Evolutionary conservation across 1,284 basidiomycete genomes (phyloP), one percentile per base, ranked within the genome.

Genomic region (Puccinia brachypodii): DNA sequence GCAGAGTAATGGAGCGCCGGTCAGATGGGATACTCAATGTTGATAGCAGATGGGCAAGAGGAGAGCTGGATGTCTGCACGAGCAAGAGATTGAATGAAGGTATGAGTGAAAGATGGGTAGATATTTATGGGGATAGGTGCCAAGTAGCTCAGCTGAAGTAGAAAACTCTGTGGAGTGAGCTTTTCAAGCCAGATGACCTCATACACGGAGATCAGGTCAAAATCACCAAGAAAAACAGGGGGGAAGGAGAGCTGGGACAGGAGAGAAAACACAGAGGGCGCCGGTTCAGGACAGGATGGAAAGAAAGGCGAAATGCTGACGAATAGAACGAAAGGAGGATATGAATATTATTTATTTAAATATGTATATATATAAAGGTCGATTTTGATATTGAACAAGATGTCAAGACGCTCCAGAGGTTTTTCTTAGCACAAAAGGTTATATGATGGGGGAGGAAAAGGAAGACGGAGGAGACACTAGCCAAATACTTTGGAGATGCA

Each of bases 151-250:
- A 64, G 62, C 58, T 36, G 33, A 36, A 31, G 36, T 38, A 64
- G 36, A 40, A 64, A 40, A 19, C 36, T 36, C 36, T 22, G 62
- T 64, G 62, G 62, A 31, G 40, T 19, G 62, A 31, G 8, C 11
- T 3, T 19, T 38, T 36, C 33, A 38, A 38, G 19, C 3, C 62
- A 64, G 62, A 64, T 64, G 62, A 64, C 36, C 62, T 64, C 62
- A 64, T 38, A 40, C 33, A 64, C 62, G 62, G 62, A 64, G 62
- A 64, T 64, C 62, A 19, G 28, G 40, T 38, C 62, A 38, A 62
- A 64, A 38, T 36, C 62, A 33, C 28, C 62, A 38, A 31, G 36
- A 22, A 40, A 38, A 64, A 38, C 33, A 40, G n/a, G n/a, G 6
- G n/a, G n/a, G 53, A 64, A 36, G 36, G n/a, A 36, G 62, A 38